Evolutionary conservation across 768 basidiomycete species (phyloP).

Genomic region (Amanita pseudoporphyria): DNA sequence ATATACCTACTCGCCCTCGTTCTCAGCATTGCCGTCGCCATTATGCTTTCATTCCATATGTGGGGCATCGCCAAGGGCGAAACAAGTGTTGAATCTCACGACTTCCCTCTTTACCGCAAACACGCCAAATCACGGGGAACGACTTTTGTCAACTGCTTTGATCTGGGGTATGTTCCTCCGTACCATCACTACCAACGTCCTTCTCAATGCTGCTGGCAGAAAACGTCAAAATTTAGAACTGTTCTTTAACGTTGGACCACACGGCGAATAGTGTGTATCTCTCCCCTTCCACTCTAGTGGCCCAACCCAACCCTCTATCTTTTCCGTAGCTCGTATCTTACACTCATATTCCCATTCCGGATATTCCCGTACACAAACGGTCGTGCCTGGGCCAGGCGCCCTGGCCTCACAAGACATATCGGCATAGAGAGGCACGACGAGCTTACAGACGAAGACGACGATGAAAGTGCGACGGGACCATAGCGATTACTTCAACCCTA

Average conservation of each 20-base stretch:
- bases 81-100: constrained; percentile 86
- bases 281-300: background rate
- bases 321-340: constrained; percentile 64
- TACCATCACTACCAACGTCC: background rate
- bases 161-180: constrained; percentile 56
- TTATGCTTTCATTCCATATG: constrained; percentile 69
- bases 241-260: constrained; percentile 80
- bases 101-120: constrained; percentile 69
- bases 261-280: constrained; percentile 59
- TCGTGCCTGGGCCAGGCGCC: constrained; percentile 61
- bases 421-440: constrained; percentile 74
- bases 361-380: constrained; percentile 82
- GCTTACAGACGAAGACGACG: constrained; percentile 76
- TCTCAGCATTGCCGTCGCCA: constrained; percentile 1
- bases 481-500: background rate
- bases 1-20: constrained; percentile 25
- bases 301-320: background rate
- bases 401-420: constrained; percentile 50
- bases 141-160: constrained; percentile 84
- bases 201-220: constrained; percentile 18
- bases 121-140: constrained; percentile 61
- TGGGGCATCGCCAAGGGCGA: constrained; percentile 67
- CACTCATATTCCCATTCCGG: constrained; percentile 76
- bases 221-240: constrained; percentile 60
- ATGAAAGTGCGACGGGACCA: constrained; percentile 15